Evolutionary conservation across 768 basidiomycete species (phyloP), one percentile per base, ranked within the genome.

Genomic region (Gloeostereum incarnatum): DNA sequence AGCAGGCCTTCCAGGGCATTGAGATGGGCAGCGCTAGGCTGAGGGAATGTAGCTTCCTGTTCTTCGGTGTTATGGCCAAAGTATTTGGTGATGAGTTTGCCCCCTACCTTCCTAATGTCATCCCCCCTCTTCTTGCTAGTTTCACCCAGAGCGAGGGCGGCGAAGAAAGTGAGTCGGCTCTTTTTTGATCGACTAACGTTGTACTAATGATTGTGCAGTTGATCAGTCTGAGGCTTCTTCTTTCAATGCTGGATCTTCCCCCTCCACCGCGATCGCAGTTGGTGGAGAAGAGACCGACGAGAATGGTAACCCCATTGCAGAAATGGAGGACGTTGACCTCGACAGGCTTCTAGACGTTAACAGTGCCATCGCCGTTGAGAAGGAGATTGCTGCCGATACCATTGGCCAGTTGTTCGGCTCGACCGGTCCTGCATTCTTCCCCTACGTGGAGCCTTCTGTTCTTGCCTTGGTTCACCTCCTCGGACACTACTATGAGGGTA

Each of bases 1-100:
- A 79, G 55, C 82, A 87, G 48, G 91, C 93, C 2, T 92, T 97
- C 70, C 74, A 84, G 46, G 92, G 88, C 32, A 75, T 92, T 40
- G 78, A 83, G 44, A 75, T 90, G 61, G 87, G 87, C 40, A 87
- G 83, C 47, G 79, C 89, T 2, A 73, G 92, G 43, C 68, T 98
- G 44, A 73, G 87, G 51, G 96, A 99, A 58, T 96, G 92, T 61
- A 87, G 83, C 52, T 98, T 96, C 78, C 66, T 99, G 47, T 97
- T 97, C 78, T 98, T 98, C 51, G 90, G 92, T 40, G 91, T 94
- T 45, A 93, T 99, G 86, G 87, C 92, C n/a, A 75, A 85, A 34
- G 91, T 99, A 13, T 99, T 96, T 52, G 87, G 78, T 35, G 89
- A 89, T 41, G 92, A 98, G 51, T 98, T 98, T 50, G 81, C 90